Percentiles rank a stretch among this genome's conserved stretches.
Conservation (phyloP, 2,329 filamentous ascomycete genomes). For the Arthrobotrys megalospora region DNA sequence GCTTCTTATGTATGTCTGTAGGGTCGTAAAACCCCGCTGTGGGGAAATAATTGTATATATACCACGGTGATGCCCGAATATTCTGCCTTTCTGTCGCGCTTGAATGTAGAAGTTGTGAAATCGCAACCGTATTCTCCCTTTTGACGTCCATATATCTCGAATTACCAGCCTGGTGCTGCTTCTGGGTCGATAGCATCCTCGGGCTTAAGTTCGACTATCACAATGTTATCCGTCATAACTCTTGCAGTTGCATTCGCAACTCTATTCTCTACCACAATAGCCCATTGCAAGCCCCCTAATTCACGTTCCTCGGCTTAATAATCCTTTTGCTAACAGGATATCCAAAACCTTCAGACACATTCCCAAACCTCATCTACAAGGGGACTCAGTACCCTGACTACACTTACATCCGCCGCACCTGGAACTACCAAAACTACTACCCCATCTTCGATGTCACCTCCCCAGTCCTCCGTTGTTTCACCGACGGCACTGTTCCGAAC, state of each 20-base stretch:
- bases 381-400: constrained; percentile 68
- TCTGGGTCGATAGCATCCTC: background rate
- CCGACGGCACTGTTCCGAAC: constrained; percentile 66
- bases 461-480: constrained; percentile 69
- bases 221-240: background rate
- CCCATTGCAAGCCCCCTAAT: constrained; percentile 45
- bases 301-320: no score
- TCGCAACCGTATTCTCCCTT: background rate
- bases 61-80: background rate
- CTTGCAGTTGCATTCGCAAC: constrained; percentile 48
- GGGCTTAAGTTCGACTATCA: background rate
- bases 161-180: background rate
- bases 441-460: constrained; percentile 68
- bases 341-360: constrained; percentile 46
- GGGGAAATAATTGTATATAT: background rate
- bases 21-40: background rate
- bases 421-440: constrained; percentile 67
- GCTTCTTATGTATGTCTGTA: background rate
- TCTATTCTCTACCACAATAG: constrained; percentile 40
- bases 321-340: background rate
- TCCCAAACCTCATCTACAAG: constrained; percentile 69
- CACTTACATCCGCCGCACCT: constrained; percentile 69
- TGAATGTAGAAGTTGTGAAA: no score
- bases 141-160: background rate
- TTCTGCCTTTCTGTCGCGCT: background rate